Percentiles rank a stretch among this genome's conserved stretches.
Conservation (phyloP, 441 rosid genomes). For the Monsonia emarginata region DNA sequence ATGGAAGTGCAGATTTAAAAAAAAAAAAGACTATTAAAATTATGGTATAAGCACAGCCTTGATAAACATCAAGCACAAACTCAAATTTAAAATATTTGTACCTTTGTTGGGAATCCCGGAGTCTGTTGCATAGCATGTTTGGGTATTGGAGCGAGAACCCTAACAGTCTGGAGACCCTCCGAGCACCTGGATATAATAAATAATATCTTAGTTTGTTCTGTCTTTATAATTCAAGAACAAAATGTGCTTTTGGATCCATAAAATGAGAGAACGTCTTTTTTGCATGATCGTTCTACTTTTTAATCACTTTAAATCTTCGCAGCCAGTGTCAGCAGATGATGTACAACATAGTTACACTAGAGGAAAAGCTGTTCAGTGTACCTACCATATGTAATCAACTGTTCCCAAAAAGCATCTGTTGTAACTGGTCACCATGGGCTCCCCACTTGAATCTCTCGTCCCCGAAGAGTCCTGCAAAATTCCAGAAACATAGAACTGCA, state of each 20-base stretch:
- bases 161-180: constrained; percentile 67
- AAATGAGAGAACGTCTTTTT: background rate
- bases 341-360: background rate
- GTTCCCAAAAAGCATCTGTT: constrained; percentile 85
- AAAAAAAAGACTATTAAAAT: too few relatives aligned
- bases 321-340: background rate
- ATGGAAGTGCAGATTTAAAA: too few relatives aligned
- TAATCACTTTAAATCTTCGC: background rate
- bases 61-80: background rate
- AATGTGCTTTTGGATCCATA: background rate
- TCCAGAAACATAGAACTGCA: constrained; percentile 2
- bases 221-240: background rate
- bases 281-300: too few relatives aligned
- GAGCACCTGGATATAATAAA: constrained; percentile 50
- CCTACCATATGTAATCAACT: constrained; percentile 89
- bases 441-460: constrained; percentile 67
- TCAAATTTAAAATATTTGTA: constrained; percentile 18
- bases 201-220: background rate
- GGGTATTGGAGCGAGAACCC: constrained; percentile 81
- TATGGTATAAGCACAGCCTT: background rate
- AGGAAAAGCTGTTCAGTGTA: background rate
- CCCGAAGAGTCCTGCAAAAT: constrained; percentile 49
- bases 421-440: constrained; percentile 82
- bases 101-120: constrained; percentile 87
- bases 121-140: constrained; percentile 82